Percentiles rank a stretch among this genome's conserved stretches.
phyloP scores from a whole-genome alignment of 768 basidiomycete genomes.

The Antrodiella citrinella region DNA sequence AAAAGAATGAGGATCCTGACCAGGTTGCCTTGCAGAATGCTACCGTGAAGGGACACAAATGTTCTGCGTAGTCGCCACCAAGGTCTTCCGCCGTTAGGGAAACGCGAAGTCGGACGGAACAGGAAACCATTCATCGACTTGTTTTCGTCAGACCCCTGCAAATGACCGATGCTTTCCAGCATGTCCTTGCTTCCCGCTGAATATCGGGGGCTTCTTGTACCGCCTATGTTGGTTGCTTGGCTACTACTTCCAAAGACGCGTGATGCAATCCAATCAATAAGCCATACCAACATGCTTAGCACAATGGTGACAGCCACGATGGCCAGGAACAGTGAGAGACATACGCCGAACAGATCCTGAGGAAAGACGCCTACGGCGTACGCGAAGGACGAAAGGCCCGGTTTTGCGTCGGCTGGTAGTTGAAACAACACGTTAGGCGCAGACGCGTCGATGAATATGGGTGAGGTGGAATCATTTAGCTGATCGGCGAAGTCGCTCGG shows the following conservation, averaged over 20 bases:
- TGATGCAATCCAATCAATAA: conserved; percentile 49
- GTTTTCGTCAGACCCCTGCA: conserved; percentile 36
- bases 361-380: conserved; percentile 77
- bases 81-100: conserved; percentile 27
- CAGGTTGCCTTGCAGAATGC: conserved; percentile 82
- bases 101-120: conserved; percentile 29
- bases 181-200: conserved; percentile 45
- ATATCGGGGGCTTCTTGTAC: conserved; percentile 32
- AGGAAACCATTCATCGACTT: conserved; percentile 37
- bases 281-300: conserved; percentile 66
- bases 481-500: conserved; percentile 69
- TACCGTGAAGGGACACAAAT: conserved; percentile 73
- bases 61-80: conserved; percentile 50
- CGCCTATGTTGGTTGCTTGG: conserved; percentile 22
- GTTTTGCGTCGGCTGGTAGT: conserved; percentile 49
- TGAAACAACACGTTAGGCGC: conserved; percentile 69
- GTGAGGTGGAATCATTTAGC: conserved; percentile 58
- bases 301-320: conserved; percentile 67
- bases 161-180: conserved; percentile 26
- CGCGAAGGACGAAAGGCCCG: conserved; percentile 79
- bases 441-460: conserved; percentile 65
- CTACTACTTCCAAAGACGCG: conserved; percentile 24
- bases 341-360: conserved; percentile 74
- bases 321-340: conserved; percentile 74
- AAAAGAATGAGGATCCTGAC: conserved; percentile 87